A percentile compares a stretch with the other conserved stretches of the same genome.
phyloP scores from a whole-genome alignment of 2,329 filamentous ascomycete species.

The Monosporascus sp. region DNA sequence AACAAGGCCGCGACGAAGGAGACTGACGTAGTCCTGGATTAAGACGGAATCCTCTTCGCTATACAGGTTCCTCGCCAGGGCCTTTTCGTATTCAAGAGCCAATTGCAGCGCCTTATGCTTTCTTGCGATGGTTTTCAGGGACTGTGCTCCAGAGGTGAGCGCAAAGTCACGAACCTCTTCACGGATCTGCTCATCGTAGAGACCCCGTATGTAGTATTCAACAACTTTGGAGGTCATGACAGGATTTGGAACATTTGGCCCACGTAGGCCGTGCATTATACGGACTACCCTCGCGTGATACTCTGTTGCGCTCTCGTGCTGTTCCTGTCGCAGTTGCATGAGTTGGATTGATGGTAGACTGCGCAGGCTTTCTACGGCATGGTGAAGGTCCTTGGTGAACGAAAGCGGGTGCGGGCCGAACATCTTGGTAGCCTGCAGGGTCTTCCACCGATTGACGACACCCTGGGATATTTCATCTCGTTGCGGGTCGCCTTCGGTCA shows the following conservation, averaged over 20 bases:
- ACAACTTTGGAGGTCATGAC: slow-evolving; percentile 16
- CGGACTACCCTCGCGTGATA: slow-evolving; percentile 44
- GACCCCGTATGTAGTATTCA: slow-evolving; percentile 47
- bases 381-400: slow-evolving; percentile 49
- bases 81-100: slow-evolving; percentile 49
- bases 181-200: slow-evolving; percentile 42
- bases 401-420: slow-evolving; percentile 42
- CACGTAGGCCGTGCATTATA: slow-evolving; percentile 32
- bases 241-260: slow-evolving; percentile 13
- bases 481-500: slow-evolving; percentile 29
- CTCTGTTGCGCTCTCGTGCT: slow-evolving; percentile 43
- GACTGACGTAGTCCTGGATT: slow-evolving; percentile 44
- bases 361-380: slow-evolving; percentile 43
- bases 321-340: slow-evolving; percentile 46
- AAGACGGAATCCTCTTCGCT: slow-evolving; percentile 26
- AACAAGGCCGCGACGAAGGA: slow-evolving; percentile 40
- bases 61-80: slow-evolving; percentile 45
- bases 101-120: slow-evolving; percentile 53
- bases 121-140: slow-evolving; percentile 38
- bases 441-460: slow-evolving; percentile 40
- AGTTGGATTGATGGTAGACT: slow-evolving; percentile 49
- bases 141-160: slow-evolving; percentile 14
- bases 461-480: slow-evolving; percentile 32
- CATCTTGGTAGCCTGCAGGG: slow-evolving; percentile 32
- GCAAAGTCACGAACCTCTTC: slow-evolving; percentile 33